Evolutionary conservation across 441 rosid genomes (phyloP).

Genomic region (Aleurites moluccanus): DNA sequence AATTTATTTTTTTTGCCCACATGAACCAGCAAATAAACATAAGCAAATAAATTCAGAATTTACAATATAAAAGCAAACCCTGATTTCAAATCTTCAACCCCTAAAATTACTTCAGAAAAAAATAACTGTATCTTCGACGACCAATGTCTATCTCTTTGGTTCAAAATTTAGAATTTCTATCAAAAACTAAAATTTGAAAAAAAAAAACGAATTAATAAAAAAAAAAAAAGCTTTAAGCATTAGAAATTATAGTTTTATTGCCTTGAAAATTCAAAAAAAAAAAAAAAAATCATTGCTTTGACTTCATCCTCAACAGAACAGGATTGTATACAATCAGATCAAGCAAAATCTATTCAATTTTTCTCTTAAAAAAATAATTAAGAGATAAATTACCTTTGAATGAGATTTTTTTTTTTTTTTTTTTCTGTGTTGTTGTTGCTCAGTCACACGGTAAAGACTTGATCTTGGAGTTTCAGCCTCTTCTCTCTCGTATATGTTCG

Average conservation of each 20-base stretch:
- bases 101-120: not conserved
- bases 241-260: not conserved
- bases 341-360: not conserved
- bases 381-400: not conserved
- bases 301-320: no score
- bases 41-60: not conserved
- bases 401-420: not conserved
- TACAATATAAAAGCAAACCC: slow-evolving; percentile 6
- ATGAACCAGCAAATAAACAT: not conserved
- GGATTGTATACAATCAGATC: slow-evolving; percentile 11
- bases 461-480: slow-evolving; percentile 29
- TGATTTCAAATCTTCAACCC: slow-evolving; percentile 13
- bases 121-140: not conserved
- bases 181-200: not conserved
- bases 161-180: not conserved
- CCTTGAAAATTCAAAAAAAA: not conserved
- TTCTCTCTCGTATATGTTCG: slow-evolving; percentile 1
- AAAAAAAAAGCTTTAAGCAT: not conserved
- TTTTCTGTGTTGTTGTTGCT: slow-evolving; percentile 12
- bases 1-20: not conserved
- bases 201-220: not conserved
- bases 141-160: not conserved
- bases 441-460: slow-evolving; percentile 15
- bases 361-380: not conserved
- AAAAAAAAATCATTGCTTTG: not conserved